A percentile compares a stretch with the other conserved stretches of the same genome.
These are phyloP conservation scores for Eucalyptus cloeziana DNA, from an alignment of 345 rosid genomes.

Conservation along the genomic window DNA sequence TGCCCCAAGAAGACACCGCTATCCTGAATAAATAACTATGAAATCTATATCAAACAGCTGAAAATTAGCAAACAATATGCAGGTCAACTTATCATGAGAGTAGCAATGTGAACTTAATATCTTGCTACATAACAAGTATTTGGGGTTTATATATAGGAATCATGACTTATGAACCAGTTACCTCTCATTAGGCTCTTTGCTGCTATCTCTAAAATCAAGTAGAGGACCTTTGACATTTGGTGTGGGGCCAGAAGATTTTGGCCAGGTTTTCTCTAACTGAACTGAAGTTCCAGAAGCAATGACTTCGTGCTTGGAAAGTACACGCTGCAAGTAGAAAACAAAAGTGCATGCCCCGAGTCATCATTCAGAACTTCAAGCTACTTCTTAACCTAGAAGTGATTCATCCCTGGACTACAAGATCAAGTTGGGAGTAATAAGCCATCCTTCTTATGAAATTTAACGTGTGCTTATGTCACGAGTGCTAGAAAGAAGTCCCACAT, in stretches of 20 bases:
- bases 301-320: conserved; percentile 77
- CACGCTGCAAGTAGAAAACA: conserved; percentile 46
- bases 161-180: background rate
- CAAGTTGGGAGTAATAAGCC: too few species aligned
- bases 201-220: conserved; percentile 54
- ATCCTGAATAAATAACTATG: too few species aligned
- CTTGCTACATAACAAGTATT: too few species aligned
- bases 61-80: too few species aligned
- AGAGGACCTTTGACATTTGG: conserved; percentile 54
- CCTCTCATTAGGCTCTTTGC: conserved; percentile 37
- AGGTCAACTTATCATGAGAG: too few species aligned
- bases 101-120: too few species aligned
- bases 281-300: conserved; percentile 52
- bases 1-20: too few species aligned
- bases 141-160: too few species aligned
- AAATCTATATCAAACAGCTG: too few species aligned
- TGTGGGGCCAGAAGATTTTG: conserved; percentile 42
- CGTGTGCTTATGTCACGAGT: rapidly evolving
- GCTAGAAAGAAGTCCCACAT: too few species aligned
- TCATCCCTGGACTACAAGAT: background rate
- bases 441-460: too few species aligned
- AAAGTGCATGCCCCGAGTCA: background rate
- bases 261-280: conserved; percentile 32
- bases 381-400: conserved; percentile 73
- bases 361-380: conserved; percentile 45